Evolutionary conservation across 441 rosid species (phyloP), one percentile per base, ranked within the genome.

Genomic region (Syzygium syzygioides): DNA sequence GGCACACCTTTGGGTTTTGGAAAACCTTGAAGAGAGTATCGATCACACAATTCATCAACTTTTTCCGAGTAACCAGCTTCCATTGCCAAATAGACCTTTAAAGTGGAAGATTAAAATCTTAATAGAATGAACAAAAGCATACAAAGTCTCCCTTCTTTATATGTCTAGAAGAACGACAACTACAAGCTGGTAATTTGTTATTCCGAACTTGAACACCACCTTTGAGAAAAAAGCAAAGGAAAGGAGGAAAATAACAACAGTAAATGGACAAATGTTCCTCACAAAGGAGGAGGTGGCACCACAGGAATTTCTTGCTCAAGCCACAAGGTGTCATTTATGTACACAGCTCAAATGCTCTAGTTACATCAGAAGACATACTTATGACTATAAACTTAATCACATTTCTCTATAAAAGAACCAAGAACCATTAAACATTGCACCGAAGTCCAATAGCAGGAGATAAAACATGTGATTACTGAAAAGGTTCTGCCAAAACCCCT

Each of bases 1-100:
- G 52, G 83, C 80, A 71, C 89, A 98, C 99, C 98, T 92, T 92
- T 91, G 86, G 92, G 90, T 92, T 92, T 95, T 83, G 92, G 90
- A 91, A 97, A 95, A 59, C 96, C 96, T 92, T 95, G 92, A 88
- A 98, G 98, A 87, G 96, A 94, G 93, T 96, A 95, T 66, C 95
- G 95, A 86, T 92, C 91, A 91, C 99, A 95, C 71, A 98, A 94
- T 89, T 97, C 99, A 90, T 94, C 95, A 90, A 98, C 98, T 93
- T 98, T 98, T 95, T 98, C 99, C 2, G 87, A 80, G 92, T 97
- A 98, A 87, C 99, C 97, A 90, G 99, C 98, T 95, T 98, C 99
- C 99, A 96, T 94, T 86, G 99, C 99, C 95, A 98, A 91, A 94
- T 94, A 94, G 90, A 98, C 98, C 99, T 98, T 30, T 86, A 48